Base-by-base conservation (phyloP, 1,139 yeast species). In the Yamadazyma dushanensis region DNA sequence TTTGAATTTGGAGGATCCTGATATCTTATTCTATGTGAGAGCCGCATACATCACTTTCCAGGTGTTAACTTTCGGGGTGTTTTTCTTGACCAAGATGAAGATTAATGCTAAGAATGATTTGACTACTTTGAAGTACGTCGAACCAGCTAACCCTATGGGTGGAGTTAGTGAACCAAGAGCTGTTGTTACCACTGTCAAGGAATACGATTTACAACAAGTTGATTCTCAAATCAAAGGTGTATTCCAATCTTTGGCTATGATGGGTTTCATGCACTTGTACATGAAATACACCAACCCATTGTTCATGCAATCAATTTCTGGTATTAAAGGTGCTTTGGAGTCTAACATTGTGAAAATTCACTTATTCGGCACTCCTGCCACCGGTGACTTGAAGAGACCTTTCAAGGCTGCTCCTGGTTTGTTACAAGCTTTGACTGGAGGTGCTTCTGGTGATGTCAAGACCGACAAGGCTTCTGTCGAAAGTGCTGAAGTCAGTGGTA, bases 281-380 rank as follows among this genome's bases (percentile, higher is more conserved):
- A 83, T 94, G 95, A 86, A 89, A 69, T 94, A 88, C 77, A 88
- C 97, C 63, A 90, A 92, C 70, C 99, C 98, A 42, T 79, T 92
- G 63, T 80, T 94, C 52, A 86, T 92, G 88, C 98, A 92, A 73
- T 82, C 92, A 44, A 76, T 94, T 53, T 79, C 95, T 38, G 92
- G 97, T 36, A 71, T 94, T 54, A 92, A 92, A 77, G 70, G 84
- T 50, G 96, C 96, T 36, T 70, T 89, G 46, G 98, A 94, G 70
- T 73, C 87, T 54, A 90, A 90, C 70, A 83, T 89, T 54, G 96
- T 90, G 54, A 83, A 87, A 74, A 87, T 94, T 61, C 96, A 92
- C 61, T 58, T 92, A 43, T 87, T 84, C 57, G 92, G 92, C 50
- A 69, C 76, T 54, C 79, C 94, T 29, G 95, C 97, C 27, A 54